These are phyloP conservation scores for Colletotrichum cordylinicola DNA, from an alignment of 2,329 filamentous ascomycete species.

Conservation along the genomic window DNA sequence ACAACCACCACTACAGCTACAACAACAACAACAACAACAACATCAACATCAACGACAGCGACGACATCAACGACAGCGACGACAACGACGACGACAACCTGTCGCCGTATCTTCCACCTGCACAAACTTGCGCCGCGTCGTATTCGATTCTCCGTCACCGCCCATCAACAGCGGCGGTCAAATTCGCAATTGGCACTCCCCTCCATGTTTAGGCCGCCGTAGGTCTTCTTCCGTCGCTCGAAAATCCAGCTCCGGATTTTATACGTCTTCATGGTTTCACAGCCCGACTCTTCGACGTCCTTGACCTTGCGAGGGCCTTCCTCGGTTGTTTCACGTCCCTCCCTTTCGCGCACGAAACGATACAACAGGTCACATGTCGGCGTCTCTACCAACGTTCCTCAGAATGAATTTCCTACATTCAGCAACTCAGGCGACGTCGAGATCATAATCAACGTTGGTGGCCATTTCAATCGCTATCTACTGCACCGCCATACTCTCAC, in stretches of 20 bases:
- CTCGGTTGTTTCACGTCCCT: slow-evolving; percentile 69
- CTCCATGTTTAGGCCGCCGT: slow-evolving; percentile 5
- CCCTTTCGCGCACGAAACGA: slow-evolving; percentile 66
- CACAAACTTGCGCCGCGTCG: background rate
- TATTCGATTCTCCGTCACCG: background rate
- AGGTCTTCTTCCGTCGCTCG: background rate
- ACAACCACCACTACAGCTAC: background rate
- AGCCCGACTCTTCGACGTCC: slow-evolving; percentile 59
- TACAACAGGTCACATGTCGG: slow-evolving; percentile 85
- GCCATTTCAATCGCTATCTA: slow-evolving; percentile 82
- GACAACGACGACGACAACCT: background rate
- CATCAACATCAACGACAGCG: too few species aligned
- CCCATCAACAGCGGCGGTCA: background rate
- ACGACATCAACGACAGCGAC: too few species aligned
- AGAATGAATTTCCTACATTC: slow-evolving; percentile 94
- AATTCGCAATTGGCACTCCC: background rate
- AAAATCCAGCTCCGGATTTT: background rate
- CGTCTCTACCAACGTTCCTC: slow-evolving; percentile 69
- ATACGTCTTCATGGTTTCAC: slow-evolving; percentile 63
- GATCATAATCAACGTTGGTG: slow-evolving; percentile 74
- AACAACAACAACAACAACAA: too few species aligned
- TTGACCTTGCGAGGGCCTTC: slow-evolving; percentile 64
- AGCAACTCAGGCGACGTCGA: slow-evolving; percentile 92
- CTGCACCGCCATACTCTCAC: slow-evolving; percentile 87
- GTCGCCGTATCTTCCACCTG: background rate